phyloP scores from a whole-genome alignment of 495 filamentous ascomycete species.

The Jackrogersella multiformis region DNA sequence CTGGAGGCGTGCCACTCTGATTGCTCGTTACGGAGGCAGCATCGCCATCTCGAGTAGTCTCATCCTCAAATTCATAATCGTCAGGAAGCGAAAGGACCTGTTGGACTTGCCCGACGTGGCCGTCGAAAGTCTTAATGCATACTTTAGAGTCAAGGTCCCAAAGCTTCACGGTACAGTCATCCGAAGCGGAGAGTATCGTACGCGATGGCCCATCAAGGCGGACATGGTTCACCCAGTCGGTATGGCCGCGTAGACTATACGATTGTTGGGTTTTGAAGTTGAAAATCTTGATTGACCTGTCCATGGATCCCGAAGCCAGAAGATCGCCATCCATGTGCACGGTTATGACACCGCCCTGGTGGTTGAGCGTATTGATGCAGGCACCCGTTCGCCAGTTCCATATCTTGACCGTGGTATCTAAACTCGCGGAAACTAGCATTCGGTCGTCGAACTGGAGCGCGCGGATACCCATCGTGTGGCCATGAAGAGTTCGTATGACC shows the following conservation, averaged over 20 bases:
- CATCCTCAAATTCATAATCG: conserved; percentile 88
- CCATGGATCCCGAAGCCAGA: conserved; percentile 86
- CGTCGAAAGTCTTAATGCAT: conserved; percentile 83
- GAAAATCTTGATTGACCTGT: conserved; percentile 91
- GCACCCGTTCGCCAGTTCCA: conserved; percentile 98
- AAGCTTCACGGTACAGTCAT: conserved; percentile 90
- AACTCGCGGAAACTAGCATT: conserved; percentile 84
- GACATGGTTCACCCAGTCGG: conserved; percentile 94
- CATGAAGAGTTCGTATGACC: conserved; percentile 80
- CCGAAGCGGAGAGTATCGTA: conserved; percentile 90
- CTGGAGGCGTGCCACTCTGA: conserved; percentile 47
- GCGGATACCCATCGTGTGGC: conserved; percentile 83
- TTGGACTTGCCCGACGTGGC: conserved; percentile 96
- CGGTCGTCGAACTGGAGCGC: conserved; percentile 93
- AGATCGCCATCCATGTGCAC: conserved; percentile 85
- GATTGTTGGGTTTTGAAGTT: conserved; percentile 86
- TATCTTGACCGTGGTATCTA: conserved; percentile 82
- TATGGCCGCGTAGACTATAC: conserved; percentile 82
- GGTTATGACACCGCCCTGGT: conserved; percentile 81
- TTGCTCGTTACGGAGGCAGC: conserved; percentile 55
- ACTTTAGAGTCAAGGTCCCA: conserved; percentile 88
- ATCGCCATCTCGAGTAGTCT: conserved; percentile 68
- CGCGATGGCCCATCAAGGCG: conserved; percentile 81
- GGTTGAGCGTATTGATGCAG: conserved; percentile 81
- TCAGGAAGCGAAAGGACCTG: conserved; percentile 82